phyloP scores from a whole-genome alignment of 2,329 filamentous ascomycete species.

The Ramularia collo-cygni region DNA sequence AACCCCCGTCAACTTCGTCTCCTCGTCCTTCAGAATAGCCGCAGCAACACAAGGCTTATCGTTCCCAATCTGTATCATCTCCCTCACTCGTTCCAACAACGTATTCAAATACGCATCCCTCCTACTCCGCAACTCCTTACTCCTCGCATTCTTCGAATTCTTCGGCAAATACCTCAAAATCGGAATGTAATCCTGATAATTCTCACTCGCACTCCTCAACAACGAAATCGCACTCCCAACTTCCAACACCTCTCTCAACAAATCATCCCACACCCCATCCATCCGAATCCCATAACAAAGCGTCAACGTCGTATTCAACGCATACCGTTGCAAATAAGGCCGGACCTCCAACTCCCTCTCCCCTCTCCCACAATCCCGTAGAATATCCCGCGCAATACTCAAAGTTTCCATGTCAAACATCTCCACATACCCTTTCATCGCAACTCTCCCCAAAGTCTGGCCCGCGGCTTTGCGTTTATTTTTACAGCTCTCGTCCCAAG shows the following conservation, averaged over 20 bases:
- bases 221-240: slow-evolving; percentile 48
- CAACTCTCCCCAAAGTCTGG: slow-evolving; percentile 40
- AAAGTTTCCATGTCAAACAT: slow-evolving; percentile 51
- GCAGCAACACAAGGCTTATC: slow-evolving; percentile 51
- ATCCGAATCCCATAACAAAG: slow-evolving; percentile 51
- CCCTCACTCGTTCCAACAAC: slow-evolving; percentile 45
- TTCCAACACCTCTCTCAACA: slow-evolving; percentile 47
- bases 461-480: slow-evolving; percentile 48
- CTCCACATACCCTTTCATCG: slow-evolving; percentile 43
- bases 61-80: slow-evolving; percentile 45
- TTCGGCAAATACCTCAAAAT: slow-evolving; percentile 45
- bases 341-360: slow-evolving; percentile 36
- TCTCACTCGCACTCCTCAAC: slow-evolving; percentile 46
- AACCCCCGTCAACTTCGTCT: slow-evolving; percentile 46
- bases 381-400: slow-evolving; percentile 44
- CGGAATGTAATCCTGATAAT: slow-evolving; percentile 39
- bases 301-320: slow-evolving; percentile 49
- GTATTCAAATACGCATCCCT: slow-evolving; percentile 46
- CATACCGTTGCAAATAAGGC: slow-evolving; percentile 48
- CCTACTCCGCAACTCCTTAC: slow-evolving; percentile 42
- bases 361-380: slow-evolving; percentile 38
- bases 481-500: slow-evolving; percentile 49
- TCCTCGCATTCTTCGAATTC: slow-evolving; percentile 44
- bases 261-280: slow-evolving; percentile 46
- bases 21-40: slow-evolving; percentile 48